phyloP scores from a whole-genome alignment of 768 basidiomycete species.

The Tricholoma furcatifolium region DNA sequence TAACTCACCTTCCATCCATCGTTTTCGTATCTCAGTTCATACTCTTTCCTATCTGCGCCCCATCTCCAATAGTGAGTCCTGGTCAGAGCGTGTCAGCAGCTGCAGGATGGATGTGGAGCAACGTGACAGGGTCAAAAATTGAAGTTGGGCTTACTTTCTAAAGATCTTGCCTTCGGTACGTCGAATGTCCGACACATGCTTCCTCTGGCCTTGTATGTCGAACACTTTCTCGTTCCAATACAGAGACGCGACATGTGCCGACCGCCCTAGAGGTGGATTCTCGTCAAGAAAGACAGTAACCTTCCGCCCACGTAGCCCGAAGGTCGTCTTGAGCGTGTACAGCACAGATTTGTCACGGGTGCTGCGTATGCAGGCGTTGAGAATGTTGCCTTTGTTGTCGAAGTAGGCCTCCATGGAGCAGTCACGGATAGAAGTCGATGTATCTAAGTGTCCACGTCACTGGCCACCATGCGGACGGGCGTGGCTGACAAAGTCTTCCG shows the following conservation, averaged over 20 bases:
- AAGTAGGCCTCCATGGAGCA: slow-evolving; percentile 47
- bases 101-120: not conserved
- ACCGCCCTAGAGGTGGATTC: slow-evolving; percentile 38
- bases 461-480: no score
- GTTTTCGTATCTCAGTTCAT: slow-evolving; percentile 37
- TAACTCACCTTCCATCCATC: slow-evolving; percentile 42
- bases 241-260: slow-evolving; percentile 42
- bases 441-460: slow-evolving; percentile 3
- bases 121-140: not conserved
- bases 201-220: slow-evolving; percentile 42
- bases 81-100: not conserved
- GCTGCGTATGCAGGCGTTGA: slow-evolving; percentile 41
- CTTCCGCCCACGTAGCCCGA: slow-evolving; percentile 41
- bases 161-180: slow-evolving; percentile 36
- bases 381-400: slow-evolving; percentile 49
- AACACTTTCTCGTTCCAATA: slow-evolving; percentile 50
- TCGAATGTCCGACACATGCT: slow-evolving; percentile 39
- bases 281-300: slow-evolving; percentile 45
- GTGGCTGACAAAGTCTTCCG: no score
- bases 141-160: slow-evolving; percentile 26
- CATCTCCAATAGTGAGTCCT: slow-evolving; percentile 47
- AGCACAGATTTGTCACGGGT: slow-evolving; percentile 43
- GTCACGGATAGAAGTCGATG: not conserved
- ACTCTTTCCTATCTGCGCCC: slow-evolving; percentile 42
- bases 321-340: slow-evolving; percentile 43